phyloP scores from a whole-genome alignment of 129 eudicot species.

The Artemisia argyi region DNA sequence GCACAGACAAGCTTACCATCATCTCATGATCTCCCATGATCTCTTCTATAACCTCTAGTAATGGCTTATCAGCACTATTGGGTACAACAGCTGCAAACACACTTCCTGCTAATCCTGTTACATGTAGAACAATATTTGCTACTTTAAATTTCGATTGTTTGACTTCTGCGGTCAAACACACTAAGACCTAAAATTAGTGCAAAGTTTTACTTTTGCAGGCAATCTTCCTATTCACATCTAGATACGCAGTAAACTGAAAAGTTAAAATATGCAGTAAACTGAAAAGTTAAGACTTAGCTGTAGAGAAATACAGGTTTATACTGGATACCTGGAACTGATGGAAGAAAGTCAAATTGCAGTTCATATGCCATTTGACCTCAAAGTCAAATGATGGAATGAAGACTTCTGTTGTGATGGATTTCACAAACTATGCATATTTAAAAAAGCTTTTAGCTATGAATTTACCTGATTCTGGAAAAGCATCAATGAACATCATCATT shows the following conservation, averaged over 20 bases:
- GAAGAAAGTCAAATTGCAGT: not conserved
- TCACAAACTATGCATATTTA: not conserved
- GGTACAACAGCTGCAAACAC: constrained; percentile 94
- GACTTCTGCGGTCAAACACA: constrained; percentile 8
- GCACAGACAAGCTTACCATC: constrained; percentile 43
- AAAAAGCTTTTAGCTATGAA: not conserved
- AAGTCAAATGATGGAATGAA: not conserved
- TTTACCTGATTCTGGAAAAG: constrained; percentile 85
- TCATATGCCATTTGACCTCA: not conserved
- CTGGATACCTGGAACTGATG: not conserved
- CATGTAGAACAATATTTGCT: not conserved
- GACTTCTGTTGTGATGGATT: not conserved
- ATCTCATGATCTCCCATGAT: constrained; percentile 94
- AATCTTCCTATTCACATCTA: not conserved
- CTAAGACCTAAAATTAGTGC: not conserved
- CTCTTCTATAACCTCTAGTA: constrained; percentile 83
- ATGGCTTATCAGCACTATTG: constrained; percentile 79
- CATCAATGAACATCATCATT: constrained; percentile 97
- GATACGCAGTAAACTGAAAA: not conserved
- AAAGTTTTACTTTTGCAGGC: not conserved
- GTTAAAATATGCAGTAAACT: too few species aligned
- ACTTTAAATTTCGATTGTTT: not conserved
- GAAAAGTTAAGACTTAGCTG: not conserved
- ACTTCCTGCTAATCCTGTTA: constrained; percentile 67
- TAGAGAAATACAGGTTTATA: not conserved